phyloP scores from a whole-genome alignment of 768 basidiomycete species.

The Macrolepiota fuliginosa region DNA sequence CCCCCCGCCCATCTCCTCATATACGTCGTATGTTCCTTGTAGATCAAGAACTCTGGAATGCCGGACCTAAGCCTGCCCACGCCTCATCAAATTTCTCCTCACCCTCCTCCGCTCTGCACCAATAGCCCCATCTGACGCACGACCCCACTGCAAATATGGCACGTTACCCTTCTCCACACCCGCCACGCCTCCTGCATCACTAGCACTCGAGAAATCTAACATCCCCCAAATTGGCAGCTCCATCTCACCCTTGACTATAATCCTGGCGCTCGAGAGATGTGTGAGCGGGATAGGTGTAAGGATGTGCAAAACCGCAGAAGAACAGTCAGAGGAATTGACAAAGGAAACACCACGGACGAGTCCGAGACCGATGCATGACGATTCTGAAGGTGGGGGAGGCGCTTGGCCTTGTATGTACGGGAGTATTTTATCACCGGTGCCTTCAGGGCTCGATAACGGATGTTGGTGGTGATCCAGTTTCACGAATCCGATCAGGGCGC shows the following conservation, averaged over 20 bases:
- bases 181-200: constrained; percentile 29
- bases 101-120: constrained; percentile 73
- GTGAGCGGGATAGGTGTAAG: constrained; percentile 69
- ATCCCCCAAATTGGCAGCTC: constrained; percentile 87
- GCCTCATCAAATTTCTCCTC: constrained; percentile 85
- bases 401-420: constrained; percentile 59
- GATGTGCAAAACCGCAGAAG: constrained; percentile 53
- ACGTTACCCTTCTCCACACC: constrained; percentile 55
- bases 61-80: constrained; percentile 62
- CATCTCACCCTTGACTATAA: constrained; percentile 83
- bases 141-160: constrained; percentile 81
- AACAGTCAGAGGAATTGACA: neutral
- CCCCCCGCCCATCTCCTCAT: too few relatives aligned
- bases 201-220: constrained; percentile 59
- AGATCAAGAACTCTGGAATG: too few relatives aligned
- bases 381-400: constrained; percentile 55
- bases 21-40: too few relatives aligned
- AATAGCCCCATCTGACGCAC: constrained; percentile 50
- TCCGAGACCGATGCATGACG: constrained; percentile 73
- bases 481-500: constrained; percentile 77
- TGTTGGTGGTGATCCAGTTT: constrained; percentile 12
- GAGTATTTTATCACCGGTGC: constrained; percentile 21
- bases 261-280: constrained; percentile 38
- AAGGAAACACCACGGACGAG: constrained; percentile 57
- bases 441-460: neutral